Conservation (phyloP, 257 asterid species). For the Solanum ahanhuiri region DNA sequence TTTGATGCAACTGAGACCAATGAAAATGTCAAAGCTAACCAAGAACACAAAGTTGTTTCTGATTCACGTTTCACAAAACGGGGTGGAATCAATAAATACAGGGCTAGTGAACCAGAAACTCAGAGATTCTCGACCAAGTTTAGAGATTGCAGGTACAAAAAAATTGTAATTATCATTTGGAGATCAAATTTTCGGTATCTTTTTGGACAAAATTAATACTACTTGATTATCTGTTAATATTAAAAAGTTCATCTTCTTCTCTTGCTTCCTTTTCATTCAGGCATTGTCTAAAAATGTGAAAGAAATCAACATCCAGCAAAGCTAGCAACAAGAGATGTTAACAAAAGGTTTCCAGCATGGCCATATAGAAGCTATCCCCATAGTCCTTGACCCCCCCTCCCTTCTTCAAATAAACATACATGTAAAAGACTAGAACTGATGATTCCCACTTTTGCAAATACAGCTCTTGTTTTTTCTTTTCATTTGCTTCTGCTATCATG, state of each 20-base stretch:
- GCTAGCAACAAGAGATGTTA: not conserved
- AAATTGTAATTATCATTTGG: not conserved
- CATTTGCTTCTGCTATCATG: not conserved
- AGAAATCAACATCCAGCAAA: not conserved
- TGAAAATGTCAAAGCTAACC: not conserved
- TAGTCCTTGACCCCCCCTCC: not conserved
- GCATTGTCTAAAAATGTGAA: conserved; percentile 12
- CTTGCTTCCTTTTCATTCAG: not conserved
- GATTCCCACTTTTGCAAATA: not conserved
- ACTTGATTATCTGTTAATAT: not conserved
- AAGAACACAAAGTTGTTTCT: not conserved
- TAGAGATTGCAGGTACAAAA: conserved; percentile 15
- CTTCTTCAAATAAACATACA: not conserved
- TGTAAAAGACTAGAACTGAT: not conserved
- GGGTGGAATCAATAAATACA: not conserved
- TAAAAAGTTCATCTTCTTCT: not conserved
- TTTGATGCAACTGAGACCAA: not conserved
- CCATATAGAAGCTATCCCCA: not conserved
- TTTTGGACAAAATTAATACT: not conserved
- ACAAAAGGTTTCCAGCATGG: conserved; percentile 5
- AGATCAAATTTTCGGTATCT: not conserved
- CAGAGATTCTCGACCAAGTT: conserved; percentile 6
- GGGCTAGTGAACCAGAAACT: not conserved
- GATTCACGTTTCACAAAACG: not conserved
- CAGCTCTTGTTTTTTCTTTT: not conserved